These are phyloP conservation scores for Tranzscheliella williamsii DNA, from an alignment of 1,284 basidiomycete species.

Conservation along the genomic window DNA sequence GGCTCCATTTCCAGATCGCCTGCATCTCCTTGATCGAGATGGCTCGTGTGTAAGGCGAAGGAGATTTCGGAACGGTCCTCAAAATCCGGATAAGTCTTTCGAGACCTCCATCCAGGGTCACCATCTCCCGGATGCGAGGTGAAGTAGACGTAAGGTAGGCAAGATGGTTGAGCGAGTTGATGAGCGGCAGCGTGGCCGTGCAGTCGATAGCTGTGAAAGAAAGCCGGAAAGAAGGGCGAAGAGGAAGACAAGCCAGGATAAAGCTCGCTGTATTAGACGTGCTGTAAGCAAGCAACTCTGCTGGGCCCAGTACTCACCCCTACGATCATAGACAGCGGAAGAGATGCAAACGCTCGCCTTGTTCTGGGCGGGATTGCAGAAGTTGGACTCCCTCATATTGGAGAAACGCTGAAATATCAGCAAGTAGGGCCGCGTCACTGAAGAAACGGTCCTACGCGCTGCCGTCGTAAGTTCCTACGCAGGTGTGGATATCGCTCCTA, in stretches of 20 bases:
- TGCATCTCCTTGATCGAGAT: slow-evolving; percentile 54
- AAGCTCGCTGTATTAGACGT: slow-evolving; percentile 17
- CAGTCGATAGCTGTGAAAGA: slow-evolving; percentile 80
- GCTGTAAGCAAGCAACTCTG: too few species aligned
- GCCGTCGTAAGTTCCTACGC: too few species aligned
- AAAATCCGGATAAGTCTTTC: slow-evolving; percentile 88
- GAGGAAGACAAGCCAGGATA: neutral
- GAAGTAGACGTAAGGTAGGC: slow-evolving; percentile 97
- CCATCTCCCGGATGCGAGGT: slow-evolving; percentile 94
- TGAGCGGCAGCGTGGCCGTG: slow-evolving; percentile 82
- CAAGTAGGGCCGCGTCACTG: too few species aligned
- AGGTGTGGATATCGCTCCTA: too few species aligned
- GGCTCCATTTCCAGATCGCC: slow-evolving; percentile 59
- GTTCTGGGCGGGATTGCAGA: slow-evolving; percentile 91
- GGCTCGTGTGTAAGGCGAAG: slow-evolving; percentile 20
- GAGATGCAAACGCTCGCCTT: slow-evolving; percentile 93
- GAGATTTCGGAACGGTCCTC: slow-evolving; percentile 36
- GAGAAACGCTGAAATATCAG: too few species aligned
- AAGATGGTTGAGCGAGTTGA: slow-evolving; percentile 95
- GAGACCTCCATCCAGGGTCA: slow-evolving; percentile 94
- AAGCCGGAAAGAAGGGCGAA: slow-evolving; percentile 1
- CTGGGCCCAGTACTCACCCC: slow-evolving; percentile 76
- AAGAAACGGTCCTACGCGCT: too few species aligned
- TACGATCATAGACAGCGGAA: slow-evolving; percentile 88
- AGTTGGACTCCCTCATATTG: slow-evolving; percentile 92